phyloP scores from a whole-genome alignment of 257 asterid genomes.

The Coffea eugenioides region DNA sequence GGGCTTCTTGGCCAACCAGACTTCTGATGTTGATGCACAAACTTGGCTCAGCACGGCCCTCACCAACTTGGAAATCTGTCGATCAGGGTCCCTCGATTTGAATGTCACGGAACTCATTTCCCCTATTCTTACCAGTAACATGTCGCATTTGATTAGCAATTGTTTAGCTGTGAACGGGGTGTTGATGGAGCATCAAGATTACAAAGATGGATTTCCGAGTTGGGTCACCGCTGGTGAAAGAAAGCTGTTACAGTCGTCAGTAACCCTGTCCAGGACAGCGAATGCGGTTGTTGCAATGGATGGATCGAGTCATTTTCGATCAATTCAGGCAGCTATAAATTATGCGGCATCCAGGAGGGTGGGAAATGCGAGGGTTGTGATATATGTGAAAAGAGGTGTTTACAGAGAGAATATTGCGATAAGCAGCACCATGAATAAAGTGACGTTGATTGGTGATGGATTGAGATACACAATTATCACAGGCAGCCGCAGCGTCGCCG shows the following conservation, averaged over 20 bases:
- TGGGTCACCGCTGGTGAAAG: conserved; percentile 46
- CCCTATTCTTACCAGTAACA: conserved; percentile 39
- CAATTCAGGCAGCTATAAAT: conserved; percentile 65
- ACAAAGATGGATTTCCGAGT: conserved; percentile 32
- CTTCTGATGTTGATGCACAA: conserved; percentile 42
- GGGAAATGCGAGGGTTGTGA: conserved; percentile 48
- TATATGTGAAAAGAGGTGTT: conserved; percentile 69
- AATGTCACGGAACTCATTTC: conserved; percentile 47
- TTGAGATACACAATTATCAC: conserved; percentile 57
- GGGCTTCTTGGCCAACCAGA: conserved; percentile 32
- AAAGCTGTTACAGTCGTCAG: conserved; percentile 36
- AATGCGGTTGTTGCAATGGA: conserved; percentile 59
- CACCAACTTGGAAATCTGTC: conserved; percentile 56
- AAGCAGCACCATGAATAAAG: conserved; percentile 47
- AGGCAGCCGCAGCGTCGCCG: conserved; percentile 57
- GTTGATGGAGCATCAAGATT: conserved; percentile 18
- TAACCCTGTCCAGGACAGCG: conserved; percentile 28
- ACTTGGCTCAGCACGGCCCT: conserved; percentile 86
- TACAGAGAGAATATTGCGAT: conserved; percentile 60
- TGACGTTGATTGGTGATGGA: conserved; percentile 80
- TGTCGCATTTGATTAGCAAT: conserved; percentile 58
- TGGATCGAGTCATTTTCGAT: conserved; percentile 61
- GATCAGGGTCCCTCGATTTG: conserved; percentile 46
- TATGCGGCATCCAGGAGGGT: conserved; percentile 39
- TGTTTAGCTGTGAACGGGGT: conserved; percentile 54